Evolutionary conservation across 495 filamentous ascomycete genomes (phyloP), one percentile per base, ranked within the genome.

Genomic region (Penicillium macrosclerotiorum): DNA sequence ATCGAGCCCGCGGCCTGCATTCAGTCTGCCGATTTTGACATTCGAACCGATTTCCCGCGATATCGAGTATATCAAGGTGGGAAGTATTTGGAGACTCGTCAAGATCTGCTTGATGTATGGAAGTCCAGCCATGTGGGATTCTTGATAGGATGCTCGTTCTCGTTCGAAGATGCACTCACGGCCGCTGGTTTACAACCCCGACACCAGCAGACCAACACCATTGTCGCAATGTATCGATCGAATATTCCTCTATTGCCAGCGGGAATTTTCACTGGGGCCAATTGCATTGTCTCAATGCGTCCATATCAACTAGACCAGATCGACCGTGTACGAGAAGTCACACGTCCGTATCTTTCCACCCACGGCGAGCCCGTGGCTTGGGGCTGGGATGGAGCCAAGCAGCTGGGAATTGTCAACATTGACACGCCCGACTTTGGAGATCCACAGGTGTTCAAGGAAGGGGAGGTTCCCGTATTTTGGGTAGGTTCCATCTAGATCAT

Each of bases 321-420:
- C 2, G 67, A 72, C 6, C 49, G 35, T 12, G 77, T 81, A 3
- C 54, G 78, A 19, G 63, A 66, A 1, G 62, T 81, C 14, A 78
- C 76, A 4, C 52, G 72, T 13, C 45, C 52, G 24, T 82, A 66
- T 62, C 41, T 55, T 8, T 54, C 65, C 3, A 77, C 74, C 13
- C 78, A 80, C 46, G 78, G 77, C n/a, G 78, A 82, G 59, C 77
- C 80, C 1, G 63, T 83, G 18, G 77, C 73, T 8, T 82, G 76
- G 77, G 78, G 78, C 1, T 83, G 76, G 78, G 73, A 78, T 3
- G 75, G 67, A 1, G 55, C 71, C 9, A 50, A 57, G 45, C 39
- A 48, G 27, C 40, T 82, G 27, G 74, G 77, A 0, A 74, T 83
- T 33, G 26, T 45, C 19, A 67, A 77, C 57, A 62, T 79, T 19